Evolutionary conservation across 768 basidiomycete species (phyloP).

Genomic region (Favolaschia claudopus): DNA sequence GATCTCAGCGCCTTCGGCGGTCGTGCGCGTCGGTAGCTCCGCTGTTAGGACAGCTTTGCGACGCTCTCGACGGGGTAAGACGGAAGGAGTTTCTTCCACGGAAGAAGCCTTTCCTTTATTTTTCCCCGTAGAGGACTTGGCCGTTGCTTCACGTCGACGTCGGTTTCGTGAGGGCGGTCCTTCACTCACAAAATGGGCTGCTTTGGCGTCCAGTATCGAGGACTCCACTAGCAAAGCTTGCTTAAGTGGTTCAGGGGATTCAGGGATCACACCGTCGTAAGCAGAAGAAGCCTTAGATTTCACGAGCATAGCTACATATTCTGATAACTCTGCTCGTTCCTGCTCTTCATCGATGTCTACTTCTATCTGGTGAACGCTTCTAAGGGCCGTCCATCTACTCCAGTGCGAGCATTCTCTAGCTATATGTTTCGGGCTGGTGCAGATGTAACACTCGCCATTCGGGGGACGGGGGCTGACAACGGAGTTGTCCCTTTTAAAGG

Average conservation of each 20-base stretch:
- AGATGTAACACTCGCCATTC: conserved; percentile 5
- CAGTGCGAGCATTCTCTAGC: background rate
- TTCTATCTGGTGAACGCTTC: background rate
- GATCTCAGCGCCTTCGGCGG: too few relatives aligned
- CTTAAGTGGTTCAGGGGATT: too few relatives aligned
- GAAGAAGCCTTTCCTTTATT: too few relatives aligned
- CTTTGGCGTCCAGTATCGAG: background rate
- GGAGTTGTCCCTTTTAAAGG: conserved; percentile 1
- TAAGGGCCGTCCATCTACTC: background rate
- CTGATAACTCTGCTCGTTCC: background rate
- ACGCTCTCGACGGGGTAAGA: too few relatives aligned
- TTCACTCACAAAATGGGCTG: background rate
- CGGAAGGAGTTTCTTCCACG: too few relatives aligned
- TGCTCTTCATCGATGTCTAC: background rate
- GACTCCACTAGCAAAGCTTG: too few relatives aligned
- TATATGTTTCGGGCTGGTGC: conserved; percentile 7
- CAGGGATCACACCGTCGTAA: too few relatives aligned
- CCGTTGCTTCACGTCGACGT: too few relatives aligned
- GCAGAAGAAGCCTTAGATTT: background rate
- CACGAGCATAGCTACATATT: background rate
- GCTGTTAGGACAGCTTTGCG: too few relatives aligned
- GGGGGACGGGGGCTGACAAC: background rate
- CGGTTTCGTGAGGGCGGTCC: too few relatives aligned
- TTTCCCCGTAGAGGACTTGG: too few relatives aligned
- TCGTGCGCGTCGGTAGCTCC: too few relatives aligned